These are phyloP conservation scores for Schizochytrium sp. DNA, from an alignment of 108 stramenopile species.

Conservation along the genomic window DNA sequence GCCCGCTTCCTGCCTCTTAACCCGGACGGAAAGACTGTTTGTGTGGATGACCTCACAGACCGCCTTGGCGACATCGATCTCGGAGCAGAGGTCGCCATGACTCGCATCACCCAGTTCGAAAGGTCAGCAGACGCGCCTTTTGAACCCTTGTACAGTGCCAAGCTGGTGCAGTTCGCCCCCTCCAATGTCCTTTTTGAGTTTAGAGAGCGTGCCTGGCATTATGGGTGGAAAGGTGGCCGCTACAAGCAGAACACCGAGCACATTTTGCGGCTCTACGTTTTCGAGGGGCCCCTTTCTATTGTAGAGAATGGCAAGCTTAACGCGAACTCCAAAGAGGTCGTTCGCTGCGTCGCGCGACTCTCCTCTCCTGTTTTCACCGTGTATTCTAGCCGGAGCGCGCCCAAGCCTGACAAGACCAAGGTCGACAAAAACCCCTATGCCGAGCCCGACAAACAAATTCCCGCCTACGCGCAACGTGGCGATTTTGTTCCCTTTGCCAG, in stretches of 20 bases:
- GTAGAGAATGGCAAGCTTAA: neutral
- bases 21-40: neutral
- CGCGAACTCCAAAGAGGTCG: neutral
- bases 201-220: neutral
- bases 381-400: slow-evolving; percentile 14
- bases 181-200: neutral
- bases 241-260: slow-evolving; percentile 12
- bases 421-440: no score
- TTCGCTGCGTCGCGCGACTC: neutral
- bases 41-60: slow-evolving; percentile 2
- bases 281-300: neutral
- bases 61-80: neutral
- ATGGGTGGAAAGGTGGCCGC: neutral
- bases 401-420: neutral
- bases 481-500: no score
- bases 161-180: neutral
- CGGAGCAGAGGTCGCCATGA: neutral
- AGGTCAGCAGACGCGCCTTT: neutral
- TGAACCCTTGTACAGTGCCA: neutral
- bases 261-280: neutral
- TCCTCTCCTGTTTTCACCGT: slow-evolving; percentile 3
- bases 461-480: no score
- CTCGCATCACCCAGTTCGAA: neutral
- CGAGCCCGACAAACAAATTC: no score
- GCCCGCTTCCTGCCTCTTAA: neutral